phyloP scores from a whole-genome alignment of 2,329 filamentous ascomycete species.

The Cadophora luteo-olivacea region DNA sequence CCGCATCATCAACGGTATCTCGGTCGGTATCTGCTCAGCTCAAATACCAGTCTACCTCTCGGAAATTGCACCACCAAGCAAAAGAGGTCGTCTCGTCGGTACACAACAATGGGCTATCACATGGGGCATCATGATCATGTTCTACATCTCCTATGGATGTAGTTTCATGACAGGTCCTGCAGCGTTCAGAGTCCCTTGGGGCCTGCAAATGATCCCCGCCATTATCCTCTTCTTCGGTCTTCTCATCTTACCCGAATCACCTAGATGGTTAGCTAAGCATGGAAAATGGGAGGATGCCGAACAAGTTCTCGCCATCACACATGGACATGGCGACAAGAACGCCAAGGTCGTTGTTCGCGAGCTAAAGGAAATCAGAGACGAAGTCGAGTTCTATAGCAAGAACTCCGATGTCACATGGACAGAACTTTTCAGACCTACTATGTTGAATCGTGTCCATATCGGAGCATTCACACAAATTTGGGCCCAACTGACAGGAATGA shows the following conservation, averaged over 20 bases:
- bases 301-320: constrained; percentile 51
- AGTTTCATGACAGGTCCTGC: constrained; percentile 63
- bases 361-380: constrained; percentile 74
- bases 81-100: constrained; percentile 70
- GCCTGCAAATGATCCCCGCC: constrained; percentile 66
- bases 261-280: constrained; percentile 67
- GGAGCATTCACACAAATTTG: constrained; percentile 78
- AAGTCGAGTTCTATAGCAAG: constrained; percentile 76
- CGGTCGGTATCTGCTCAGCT: constrained; percentile 66
- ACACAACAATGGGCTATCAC: constrained; percentile 74
- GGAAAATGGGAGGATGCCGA: constrained; percentile 68
- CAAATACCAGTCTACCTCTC: constrained; percentile 73
- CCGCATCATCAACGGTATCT: constrained; percentile 67
- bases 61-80: constrained; percentile 64
- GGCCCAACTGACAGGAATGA: constrained; percentile 80
- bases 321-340: constrained; percentile 68
- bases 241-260: constrained; percentile 66
- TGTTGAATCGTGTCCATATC: constrained; percentile 75
- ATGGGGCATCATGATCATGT: constrained; percentile 74
- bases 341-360: constrained; percentile 72
- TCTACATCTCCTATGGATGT: constrained; percentile 70
- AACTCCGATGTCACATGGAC: constrained; percentile 73
- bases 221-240: constrained; percentile 63
- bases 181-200: constrained; percentile 70
- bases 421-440: constrained; percentile 74